Evolutionary conservation across 2,329 filamentous ascomycete genomes (phyloP).

Genomic region (Colletotrichum orchidophilum): DNA sequence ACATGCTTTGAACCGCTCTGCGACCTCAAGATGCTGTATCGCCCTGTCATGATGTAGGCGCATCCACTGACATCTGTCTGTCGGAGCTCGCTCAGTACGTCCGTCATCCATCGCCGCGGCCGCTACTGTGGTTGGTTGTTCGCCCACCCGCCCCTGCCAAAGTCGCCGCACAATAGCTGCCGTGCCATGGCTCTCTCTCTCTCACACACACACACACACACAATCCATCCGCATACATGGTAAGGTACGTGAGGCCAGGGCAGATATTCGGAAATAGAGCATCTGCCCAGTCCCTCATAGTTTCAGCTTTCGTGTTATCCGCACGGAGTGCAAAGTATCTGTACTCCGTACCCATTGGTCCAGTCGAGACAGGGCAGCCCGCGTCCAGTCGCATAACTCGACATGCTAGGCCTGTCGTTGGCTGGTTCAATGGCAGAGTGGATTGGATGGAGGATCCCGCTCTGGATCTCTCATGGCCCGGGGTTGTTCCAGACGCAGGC

Average conservation of each 20-base stretch:
- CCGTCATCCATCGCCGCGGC: not conserved
- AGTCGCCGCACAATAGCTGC: not conserved
- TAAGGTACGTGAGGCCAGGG: not conserved
- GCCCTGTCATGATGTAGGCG: not conserved
- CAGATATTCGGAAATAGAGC: not conserved
- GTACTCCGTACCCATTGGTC: conserved; percentile 3
- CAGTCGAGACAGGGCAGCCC: not conserved
- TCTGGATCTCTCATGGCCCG: conserved; percentile 12
- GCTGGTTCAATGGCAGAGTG: conserved; percentile 26
- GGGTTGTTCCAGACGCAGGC: conserved; percentile 29
- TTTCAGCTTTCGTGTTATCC: not conserved
- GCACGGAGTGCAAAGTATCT: conserved; percentile 22
- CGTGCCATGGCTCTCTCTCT: not conserved
- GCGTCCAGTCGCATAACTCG: conserved; percentile 28
- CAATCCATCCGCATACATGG: not conserved
- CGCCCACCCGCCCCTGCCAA: not conserved
- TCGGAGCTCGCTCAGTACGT: not conserved
- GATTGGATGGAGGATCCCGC: conserved; percentile 31
- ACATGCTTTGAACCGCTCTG: not conserved
- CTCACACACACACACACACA: no score
- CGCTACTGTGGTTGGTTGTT: not conserved
- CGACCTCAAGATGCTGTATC: not conserved
- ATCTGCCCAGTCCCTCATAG: not conserved
- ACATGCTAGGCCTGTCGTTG: conserved; percentile 25
- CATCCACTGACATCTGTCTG: not conserved